Conservation (phyloP, 2,329 filamentous ascomycete genomes). For the Taxawa tesnikishii region DNA sequence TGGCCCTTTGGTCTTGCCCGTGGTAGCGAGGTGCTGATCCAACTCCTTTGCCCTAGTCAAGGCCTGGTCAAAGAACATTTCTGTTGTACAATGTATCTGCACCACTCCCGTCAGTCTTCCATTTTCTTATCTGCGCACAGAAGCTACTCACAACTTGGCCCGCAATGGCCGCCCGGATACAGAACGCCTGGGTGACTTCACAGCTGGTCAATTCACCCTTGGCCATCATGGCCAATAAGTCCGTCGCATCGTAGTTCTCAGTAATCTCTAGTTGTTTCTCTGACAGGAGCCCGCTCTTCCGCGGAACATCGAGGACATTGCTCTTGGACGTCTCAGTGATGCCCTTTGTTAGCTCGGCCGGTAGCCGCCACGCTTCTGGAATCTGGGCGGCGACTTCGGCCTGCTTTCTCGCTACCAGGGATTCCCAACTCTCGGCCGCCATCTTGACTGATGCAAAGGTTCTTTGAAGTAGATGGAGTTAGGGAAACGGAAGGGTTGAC, state of each 20-base stretch:
- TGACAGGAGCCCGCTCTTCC: slow-evolving; percentile 1
- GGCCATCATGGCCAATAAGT: neutral
- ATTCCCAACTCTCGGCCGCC: no score
- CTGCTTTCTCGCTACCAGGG: slow-evolving; percentile 20
- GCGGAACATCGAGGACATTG: slow-evolving; percentile 2
- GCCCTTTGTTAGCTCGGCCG: slow-evolving; percentile 1
- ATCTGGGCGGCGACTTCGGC: slow-evolving; percentile 4
- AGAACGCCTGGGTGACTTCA: slow-evolving; percentile 36
- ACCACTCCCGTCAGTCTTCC: neutral
- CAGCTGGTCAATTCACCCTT: slow-evolving; percentile 28
- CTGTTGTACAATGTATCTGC: slow-evolving; percentile 48
- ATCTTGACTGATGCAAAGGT: no score
- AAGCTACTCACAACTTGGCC: slow-evolving; percentile 30
- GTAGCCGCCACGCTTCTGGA: slow-evolving; percentile 13
- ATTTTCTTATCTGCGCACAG: neutral
- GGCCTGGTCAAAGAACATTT: slow-evolving; percentile 43
- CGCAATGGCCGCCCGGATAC: slow-evolving; percentile 37
- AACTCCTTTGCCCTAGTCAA: slow-evolving; percentile 38
- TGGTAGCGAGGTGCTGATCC: slow-evolving; percentile 36
- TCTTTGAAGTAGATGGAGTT: no score
- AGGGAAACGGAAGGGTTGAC: no score
- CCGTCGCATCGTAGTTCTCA: slow-evolving; percentile 14
- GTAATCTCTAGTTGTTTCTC: slow-evolving; percentile 6
- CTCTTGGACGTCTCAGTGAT: no score
- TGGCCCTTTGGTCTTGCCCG: slow-evolving; percentile 42